phyloP scores from a whole-genome alignment of 202 grass and related monocot genomes.

The Brachypodium distachyon region DNA sequence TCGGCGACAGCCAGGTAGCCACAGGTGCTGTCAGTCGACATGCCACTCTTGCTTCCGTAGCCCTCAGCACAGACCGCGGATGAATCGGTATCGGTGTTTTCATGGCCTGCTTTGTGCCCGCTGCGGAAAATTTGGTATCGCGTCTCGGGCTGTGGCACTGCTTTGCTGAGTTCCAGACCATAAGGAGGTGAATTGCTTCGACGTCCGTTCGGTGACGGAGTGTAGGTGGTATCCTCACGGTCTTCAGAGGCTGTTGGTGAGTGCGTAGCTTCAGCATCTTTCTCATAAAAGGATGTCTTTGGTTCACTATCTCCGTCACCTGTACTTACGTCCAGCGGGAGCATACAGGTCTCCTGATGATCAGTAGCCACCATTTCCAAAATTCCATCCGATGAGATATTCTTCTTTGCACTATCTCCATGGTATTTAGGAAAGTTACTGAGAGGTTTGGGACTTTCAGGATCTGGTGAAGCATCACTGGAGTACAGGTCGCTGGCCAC shows the following conservation, averaged over 20 bases:
- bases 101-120: not conserved
- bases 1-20: not conserved
- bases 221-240: not conserved
- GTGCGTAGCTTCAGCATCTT: not conserved
- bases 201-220: not conserved
- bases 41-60: not conserved
- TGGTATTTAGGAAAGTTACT: not conserved
- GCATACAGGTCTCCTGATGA: not conserved
- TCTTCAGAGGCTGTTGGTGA: conserved; percentile 9
- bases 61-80: not conserved
- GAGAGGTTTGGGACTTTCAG: not conserved
- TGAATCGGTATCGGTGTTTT: conserved; percentile 5
- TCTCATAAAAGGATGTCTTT: not conserved
- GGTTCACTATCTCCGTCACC: not conserved
- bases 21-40: not conserved
- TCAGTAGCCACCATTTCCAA: not conserved
- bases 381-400: not conserved
- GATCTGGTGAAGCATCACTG: not conserved
- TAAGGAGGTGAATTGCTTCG: not conserved
- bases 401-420: conserved; percentile 10
- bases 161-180: not conserved
- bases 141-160: not conserved
- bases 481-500: not conserved
- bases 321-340: not conserved
- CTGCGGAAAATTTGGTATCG: not conserved